Percentiles rank a stretch among this genome's conserved stretches.
Conservation (phyloP, 768 basidiomycete species). For the Xerocomellus dryophilus region DNA sequence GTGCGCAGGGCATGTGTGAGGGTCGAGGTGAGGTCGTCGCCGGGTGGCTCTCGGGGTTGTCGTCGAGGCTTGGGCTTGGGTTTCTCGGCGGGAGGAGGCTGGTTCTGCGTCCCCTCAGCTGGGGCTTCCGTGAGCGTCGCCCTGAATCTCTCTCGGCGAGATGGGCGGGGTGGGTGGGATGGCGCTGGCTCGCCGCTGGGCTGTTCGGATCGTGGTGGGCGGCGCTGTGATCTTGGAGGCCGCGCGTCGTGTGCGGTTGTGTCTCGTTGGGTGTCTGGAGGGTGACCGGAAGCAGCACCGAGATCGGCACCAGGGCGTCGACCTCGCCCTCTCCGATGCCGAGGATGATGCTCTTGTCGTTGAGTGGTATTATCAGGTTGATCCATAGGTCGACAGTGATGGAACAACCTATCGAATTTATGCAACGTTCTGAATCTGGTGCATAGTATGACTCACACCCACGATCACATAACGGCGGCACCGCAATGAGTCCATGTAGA, state of each 20-base stretch:
- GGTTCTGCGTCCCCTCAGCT: neutral
- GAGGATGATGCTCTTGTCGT: neutral
- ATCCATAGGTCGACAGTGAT: slow-evolving; percentile 8
- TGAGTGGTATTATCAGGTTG: neutral
- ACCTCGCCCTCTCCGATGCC: neutral
- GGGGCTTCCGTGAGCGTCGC: slow-evolving; percentile 32
- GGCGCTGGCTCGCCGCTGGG: neutral
- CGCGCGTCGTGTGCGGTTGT: neutral
- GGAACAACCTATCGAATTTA: neutral
- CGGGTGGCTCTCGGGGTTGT: slow-evolving; percentile 11
- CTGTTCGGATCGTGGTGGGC: neutral
- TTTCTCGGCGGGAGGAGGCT: neutral
- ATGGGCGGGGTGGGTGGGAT: slow-evolving; percentile 10
- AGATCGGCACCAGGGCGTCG: neutral
- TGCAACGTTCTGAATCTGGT: neutral
- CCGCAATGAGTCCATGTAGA: neutral
- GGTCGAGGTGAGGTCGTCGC: slow-evolving; percentile 71
- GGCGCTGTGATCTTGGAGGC: neutral
- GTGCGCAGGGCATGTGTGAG: slow-evolving; percentile 64
- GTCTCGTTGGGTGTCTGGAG: neutral
- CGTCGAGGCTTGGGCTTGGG: slow-evolving; percentile 7
- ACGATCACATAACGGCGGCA: too few relatives aligned
- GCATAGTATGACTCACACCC: neutral
- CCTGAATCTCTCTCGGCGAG: slow-evolving; percentile 38
- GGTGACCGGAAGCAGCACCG: neutral